These are phyloP conservation scores for Solanum pennellii DNA, from an alignment of 257 asterid species.

Conservation along the genomic window DNA sequence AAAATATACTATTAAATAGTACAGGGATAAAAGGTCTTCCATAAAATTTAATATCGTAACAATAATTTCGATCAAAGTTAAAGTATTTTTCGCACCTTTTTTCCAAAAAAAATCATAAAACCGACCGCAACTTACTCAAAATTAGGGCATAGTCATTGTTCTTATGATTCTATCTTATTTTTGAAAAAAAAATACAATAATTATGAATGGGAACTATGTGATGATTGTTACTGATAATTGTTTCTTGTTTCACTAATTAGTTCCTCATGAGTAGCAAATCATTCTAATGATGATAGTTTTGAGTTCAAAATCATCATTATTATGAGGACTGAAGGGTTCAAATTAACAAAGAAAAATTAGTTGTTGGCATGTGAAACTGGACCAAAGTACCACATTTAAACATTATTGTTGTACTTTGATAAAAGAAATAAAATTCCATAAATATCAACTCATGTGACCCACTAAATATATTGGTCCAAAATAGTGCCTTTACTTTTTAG, in stretches of 20 bases:
- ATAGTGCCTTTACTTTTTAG: constrained; percentile 1
- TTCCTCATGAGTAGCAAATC: not conserved
- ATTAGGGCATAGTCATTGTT: not conserved
- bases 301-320: not conserved
- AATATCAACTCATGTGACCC: constrained; percentile 5
- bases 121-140: not conserved
- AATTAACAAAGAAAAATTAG: not conserved
- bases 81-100: no score
- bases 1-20: no score
- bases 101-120: not conserved
- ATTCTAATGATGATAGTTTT: not conserved
- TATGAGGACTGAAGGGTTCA: not conserved
- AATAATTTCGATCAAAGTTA: no score
- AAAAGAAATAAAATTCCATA: not conserved
- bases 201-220: not conserved
- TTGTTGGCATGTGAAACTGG: constrained; percentile 6
- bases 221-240: not conserved
- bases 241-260: not conserved
- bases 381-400: constrained; percentile 8
- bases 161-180: not conserved
- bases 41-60: no score
- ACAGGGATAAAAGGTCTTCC: no score
- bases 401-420: constrained; percentile 9
- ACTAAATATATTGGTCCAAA: not conserved
- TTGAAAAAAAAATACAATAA: not conserved